Percentiles rank a stretch among this genome's conserved stretches.
Conservation (phyloP, 306 rosid species). For the Quercus berberidifolia region DNA sequence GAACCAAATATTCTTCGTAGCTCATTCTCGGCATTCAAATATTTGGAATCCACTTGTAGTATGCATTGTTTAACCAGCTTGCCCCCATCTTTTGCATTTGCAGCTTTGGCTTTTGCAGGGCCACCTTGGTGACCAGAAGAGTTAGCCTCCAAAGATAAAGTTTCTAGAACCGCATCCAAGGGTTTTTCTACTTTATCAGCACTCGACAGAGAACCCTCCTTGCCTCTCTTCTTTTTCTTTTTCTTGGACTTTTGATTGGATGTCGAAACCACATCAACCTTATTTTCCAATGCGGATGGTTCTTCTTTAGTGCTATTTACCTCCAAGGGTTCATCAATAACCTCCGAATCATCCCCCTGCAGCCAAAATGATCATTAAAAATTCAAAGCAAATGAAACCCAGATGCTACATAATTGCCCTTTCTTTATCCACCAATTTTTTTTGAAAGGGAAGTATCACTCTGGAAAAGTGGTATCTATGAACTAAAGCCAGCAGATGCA, state of each 20-base stretch:
- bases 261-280: constrained; percentile 23
- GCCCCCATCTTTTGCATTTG: constrained; percentile 24
- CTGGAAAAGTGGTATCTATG: too few relatives aligned
- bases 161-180: constrained; percentile 57
- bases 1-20: constrained; percentile 90
- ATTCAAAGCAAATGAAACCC: not conserved
- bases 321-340: constrained; percentile 11
- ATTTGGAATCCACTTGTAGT: constrained; percentile 78
- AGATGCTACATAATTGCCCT: too few relatives aligned
- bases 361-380: constrained; percentile 8
- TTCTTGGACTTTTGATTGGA: constrained; percentile 67
- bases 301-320: constrained; percentile 25
- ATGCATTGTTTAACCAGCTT: constrained; percentile 33
- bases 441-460: too few relatives aligned
- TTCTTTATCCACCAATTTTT: too few relatives aligned
- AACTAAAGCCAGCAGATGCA: too few relatives aligned
- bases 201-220: constrained; percentile 44
- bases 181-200: constrained; percentile 41
- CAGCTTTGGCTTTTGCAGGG: constrained; percentile 29
- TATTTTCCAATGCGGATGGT: constrained; percentile 21
- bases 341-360: constrained; percentile 46
- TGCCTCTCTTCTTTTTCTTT: constrained; percentile 82
- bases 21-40: constrained; percentile 86
- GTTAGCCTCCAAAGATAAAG: constrained; percentile 39
- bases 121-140: constrained; percentile 18